Conservation (phyloP, 116 monocot species). For the Zostera marina region DNA sequence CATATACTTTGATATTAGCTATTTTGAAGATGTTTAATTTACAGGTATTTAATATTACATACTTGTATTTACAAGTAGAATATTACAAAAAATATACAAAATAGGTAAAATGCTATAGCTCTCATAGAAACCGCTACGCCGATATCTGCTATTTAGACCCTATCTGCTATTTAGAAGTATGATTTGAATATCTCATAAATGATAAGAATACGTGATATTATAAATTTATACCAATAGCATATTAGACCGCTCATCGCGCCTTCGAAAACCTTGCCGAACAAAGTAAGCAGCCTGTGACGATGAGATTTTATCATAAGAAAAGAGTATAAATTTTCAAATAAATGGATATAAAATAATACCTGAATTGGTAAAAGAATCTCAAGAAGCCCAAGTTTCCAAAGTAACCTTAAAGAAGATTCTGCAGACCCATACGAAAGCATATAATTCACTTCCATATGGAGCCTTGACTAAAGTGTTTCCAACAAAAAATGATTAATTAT, state of each 20-base stretch:
- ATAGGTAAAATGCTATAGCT: too few species aligned
- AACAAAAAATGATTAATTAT: background rate
- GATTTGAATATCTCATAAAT: too few species aligned
- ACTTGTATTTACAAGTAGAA: too few species aligned
- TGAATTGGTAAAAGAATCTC: conserved; percentile 93
- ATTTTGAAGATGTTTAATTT: too few species aligned
- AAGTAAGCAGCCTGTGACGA: conserved; percentile 83
- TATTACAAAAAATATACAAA: too few species aligned
- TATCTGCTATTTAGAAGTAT: too few species aligned
- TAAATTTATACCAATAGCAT: conserved; percentile 59
- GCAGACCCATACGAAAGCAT: conserved; percentile 97
- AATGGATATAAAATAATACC: conserved; percentile 17
- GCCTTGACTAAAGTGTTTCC: conserved; percentile 38
- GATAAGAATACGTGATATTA: background rate
- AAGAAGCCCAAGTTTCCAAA: conserved; percentile 90
- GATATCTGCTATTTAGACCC: too few species aligned
- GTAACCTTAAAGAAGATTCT: conserved; percentile 78
- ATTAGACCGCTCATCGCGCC: conserved; percentile 67
- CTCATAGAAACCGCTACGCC: too few species aligned
- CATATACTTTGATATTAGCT: too few species aligned
- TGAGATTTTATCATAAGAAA: conserved; percentile 4
- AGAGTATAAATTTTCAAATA: background rate
- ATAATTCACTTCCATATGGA: conserved; percentile 96
- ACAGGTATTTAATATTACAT: too few species aligned
- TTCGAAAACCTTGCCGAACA: conserved; percentile 74